Conservation (phyloP, 441 rosid species). For the Eruca vesicaria region DNA sequence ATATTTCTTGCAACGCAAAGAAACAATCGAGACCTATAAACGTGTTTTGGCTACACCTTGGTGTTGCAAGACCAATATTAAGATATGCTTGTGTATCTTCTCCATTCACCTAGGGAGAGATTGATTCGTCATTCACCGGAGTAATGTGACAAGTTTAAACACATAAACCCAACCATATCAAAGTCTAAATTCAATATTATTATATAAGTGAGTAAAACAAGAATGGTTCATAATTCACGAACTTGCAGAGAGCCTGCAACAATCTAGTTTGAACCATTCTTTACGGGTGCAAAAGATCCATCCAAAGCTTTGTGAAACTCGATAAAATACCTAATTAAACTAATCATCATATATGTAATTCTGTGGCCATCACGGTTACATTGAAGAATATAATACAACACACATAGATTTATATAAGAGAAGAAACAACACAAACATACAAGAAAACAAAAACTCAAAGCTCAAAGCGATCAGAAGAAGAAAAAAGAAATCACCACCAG, state of each 20-base stretch:
- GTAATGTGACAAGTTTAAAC: neutral
- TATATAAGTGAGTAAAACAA: neutral
- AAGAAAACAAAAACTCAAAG: conserved; percentile 10
- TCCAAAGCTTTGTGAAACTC: neutral
- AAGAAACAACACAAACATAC: conserved; percentile 8
- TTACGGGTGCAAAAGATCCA: neutral
- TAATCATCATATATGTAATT: conserved; percentile 21
- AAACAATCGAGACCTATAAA: neutral
- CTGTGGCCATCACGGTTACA: conserved; percentile 18
- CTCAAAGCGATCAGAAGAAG: conserved; percentile 2
- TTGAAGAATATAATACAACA: conserved; percentile 25
- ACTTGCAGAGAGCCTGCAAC: neutral
- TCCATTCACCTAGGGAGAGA: neutral
- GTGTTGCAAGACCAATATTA: neutral
- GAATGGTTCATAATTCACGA: neutral
- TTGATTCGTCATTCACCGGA: neutral
- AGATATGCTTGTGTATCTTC: neutral
- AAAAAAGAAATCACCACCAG: conserved; percentile 54
- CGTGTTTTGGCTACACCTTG: neutral
- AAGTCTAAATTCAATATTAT: neutral
- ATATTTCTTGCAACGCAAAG: neutral
- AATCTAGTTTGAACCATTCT: neutral
- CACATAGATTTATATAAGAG: neutral
- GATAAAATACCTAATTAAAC: neutral
- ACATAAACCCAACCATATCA: neutral